Conservation (phyloP, 1,284 basidiomycete species). For the Phlebopus sp. region DNA sequence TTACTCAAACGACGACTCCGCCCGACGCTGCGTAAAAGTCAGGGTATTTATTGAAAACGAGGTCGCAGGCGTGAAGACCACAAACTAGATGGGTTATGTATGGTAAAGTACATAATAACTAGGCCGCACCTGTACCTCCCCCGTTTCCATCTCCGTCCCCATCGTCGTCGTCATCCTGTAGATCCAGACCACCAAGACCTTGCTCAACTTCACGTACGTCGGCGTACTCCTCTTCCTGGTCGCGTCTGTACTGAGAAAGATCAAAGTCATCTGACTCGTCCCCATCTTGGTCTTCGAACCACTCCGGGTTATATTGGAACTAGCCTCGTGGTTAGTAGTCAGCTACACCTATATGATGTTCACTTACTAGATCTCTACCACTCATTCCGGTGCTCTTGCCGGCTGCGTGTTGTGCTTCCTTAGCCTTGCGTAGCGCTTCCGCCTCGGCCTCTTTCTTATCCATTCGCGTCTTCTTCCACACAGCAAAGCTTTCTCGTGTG, state of each 20-base stretch:
- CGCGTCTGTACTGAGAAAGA: slow-evolving; percentile 24
- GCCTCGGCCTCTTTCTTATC: slow-evolving; percentile 90
- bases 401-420: slow-evolving; percentile 80
- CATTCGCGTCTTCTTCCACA: slow-evolving; percentile 93
- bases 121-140: slow-evolving; percentile 3
- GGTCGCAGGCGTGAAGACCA: background rate
- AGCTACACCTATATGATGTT: slow-evolving; percentile 4
- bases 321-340: slow-evolving; percentile 29
- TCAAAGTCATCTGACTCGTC: slow-evolving; percentile 50
- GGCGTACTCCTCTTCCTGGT: slow-evolving; percentile 28
- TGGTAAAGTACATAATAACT: slow-evolving; percentile 3
- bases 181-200: slow-evolving; percentile 9
- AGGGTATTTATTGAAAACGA: background rate
- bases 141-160: background rate
- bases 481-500: slow-evolving; percentile 89
- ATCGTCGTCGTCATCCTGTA: slow-evolving; percentile 24
- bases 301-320: slow-evolving; percentile 96
- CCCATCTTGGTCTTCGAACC: slow-evolving; percentile 86
- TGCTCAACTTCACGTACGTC: slow-evolving; percentile 25
- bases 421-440: slow-evolving; percentile 81
- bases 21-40: no score
- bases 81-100: background rate
- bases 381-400: slow-evolving; percentile 95
- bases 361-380: slow-evolving; percentile 86
- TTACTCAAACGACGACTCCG: no score